Base-by-base conservation (phyloP, 495 filamentous ascomycete genomes). In the Hypoxylon lenormandii region DNA sequence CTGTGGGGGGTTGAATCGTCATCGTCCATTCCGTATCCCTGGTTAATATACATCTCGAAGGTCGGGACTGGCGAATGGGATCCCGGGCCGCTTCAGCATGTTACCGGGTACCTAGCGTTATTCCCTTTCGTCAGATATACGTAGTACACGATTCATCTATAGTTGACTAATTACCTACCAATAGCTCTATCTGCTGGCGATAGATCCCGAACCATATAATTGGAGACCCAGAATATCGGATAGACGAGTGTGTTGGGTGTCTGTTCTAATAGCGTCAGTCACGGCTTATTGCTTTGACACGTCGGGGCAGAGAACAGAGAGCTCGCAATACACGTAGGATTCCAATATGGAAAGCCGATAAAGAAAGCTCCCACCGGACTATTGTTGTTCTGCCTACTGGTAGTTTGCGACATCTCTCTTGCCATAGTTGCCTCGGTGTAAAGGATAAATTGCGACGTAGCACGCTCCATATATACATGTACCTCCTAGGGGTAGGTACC, bases 401-500 rank as follows among this genome's bases (percentile, higher is more conserved):
- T 60, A 37, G 18, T 28, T 16, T 15, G 40, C 26, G 21, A 57
- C 23, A 30, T 19, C 22, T 22, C 26, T 36, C 47, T 37, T 48
- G 23, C 11, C 30, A 16, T 30, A 19, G 16, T 5, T 43, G 30
- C 36, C 11, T 22, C 7, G 7, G 26, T 7, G 8, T 22, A n/a
- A 45, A 33, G 7, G n/a, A 28, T 28, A 7, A 45, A 46, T 23
- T 16, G n/a, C n/a, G n/a, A n/a, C n/a, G n/a, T n/a, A n/a, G n/a
- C 38, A 62, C 38, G 23, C 36, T 53, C 11, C 23, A 30, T 30
- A 10, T 54, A 48, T 37, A 26, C 23, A 26, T 26, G 5, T n/a
- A n/a, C n/a, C n/a, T n/a, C n/a, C n/a, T n/a, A n/a, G n/a, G n/a
- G n/a, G n/a, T n/a, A n/a, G n/a, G n/a, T n/a, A n/a, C n/a, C n/a